Base-by-base conservation (phyloP, 1,139 yeast species). In the Blastobotrys persicus region DNA sequence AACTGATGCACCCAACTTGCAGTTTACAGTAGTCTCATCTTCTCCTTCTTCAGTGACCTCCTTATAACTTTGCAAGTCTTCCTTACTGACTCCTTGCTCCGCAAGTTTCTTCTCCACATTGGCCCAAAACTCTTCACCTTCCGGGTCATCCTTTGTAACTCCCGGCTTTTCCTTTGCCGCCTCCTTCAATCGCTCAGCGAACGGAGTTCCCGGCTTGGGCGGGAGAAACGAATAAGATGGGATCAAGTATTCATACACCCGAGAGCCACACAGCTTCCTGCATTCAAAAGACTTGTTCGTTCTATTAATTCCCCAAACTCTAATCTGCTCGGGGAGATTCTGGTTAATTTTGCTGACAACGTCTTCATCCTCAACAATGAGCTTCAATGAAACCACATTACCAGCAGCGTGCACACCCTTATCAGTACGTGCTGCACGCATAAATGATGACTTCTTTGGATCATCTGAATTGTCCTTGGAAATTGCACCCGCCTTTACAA, bases 341-440 rank as follows among this genome's bases (percentile, higher is more conserved):
- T 74, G 68, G 67, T 92, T 92, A 67, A 94, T 85, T 65, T 82
- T 86, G 40, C 76, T 74, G 41, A 85, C 75, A 47, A 91, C 77
- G 49, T 86, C 85, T n/a, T 77, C 79, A 61, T 91, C 98, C 65
- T 91, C 97, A 51, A 91, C 79, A 60, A 91, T 89, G 74, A 92
- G 73, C 65, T 92, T 92, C 61, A 88, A 74, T 6, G 96, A 86
- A 41, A 94, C 81, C 28, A 92, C 89, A 65, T 92, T 92, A 23
- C 98, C 98, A 3, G 98, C 98, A 20, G 99, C 98, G 69, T 92
- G 99, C 13, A 92, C 99, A 54, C 98, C 99, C 69, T 92, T 94
- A 67, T 92, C 99, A 3, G 99, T 92, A 68, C 98, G 78, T 2
- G 98, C 98, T 42, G 98, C 96, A 61, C 99, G 79, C 87, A 88